These are phyloP conservation scores for Asterochloris sp. DNA, from an alignment of 139 green algal species.

Conservation along the genomic window DNA sequence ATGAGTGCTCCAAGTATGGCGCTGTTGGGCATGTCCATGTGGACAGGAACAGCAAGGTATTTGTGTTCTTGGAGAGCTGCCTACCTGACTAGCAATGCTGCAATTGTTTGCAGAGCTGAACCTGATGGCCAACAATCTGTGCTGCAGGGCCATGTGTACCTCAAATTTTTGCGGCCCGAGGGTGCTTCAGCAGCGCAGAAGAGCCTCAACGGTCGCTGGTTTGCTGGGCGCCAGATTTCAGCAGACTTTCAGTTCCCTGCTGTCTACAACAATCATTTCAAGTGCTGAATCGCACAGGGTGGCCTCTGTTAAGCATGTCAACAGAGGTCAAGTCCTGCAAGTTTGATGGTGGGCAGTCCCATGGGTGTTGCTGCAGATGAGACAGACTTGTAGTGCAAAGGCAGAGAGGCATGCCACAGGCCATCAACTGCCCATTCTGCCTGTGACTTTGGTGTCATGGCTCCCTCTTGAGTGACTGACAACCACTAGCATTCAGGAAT, in stretches of 20 bases:
- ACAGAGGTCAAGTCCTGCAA: too few species aligned
- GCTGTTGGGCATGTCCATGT: conserved; percentile 75
- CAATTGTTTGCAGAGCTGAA: background rate
- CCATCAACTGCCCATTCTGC: too few species aligned
- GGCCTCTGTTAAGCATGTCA: too few species aligned
- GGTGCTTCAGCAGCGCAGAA: conserved; percentile 64
- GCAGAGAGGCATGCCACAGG: too few species aligned
- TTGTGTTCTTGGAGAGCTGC: background rate
- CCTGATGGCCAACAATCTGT: background rate
- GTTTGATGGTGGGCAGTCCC: too few species aligned
- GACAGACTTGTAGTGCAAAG: too few species aligned
- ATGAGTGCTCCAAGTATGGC: conserved; percentile 92
- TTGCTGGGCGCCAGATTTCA: conserved; percentile 73
- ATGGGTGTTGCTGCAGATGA: too few species aligned
- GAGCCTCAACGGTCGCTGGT: conserved; percentile 87
- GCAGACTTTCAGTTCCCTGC: conserved; percentile 85
- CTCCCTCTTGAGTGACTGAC: too few species aligned
- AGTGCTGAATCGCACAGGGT: background rate
- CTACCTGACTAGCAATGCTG: conserved; percentile 1
- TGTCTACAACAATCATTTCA: conserved; percentile 73
- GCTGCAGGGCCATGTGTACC: conserved; percentile 88
- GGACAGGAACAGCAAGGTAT: conserved; percentile 75
- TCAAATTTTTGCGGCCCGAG: conserved; percentile 70
- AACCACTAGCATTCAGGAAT: too few species aligned
- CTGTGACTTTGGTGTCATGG: too few species aligned